Evolutionary conservation across 441 rosid species (phyloP).

Genomic region (Pelargonium citronellum): DNA sequence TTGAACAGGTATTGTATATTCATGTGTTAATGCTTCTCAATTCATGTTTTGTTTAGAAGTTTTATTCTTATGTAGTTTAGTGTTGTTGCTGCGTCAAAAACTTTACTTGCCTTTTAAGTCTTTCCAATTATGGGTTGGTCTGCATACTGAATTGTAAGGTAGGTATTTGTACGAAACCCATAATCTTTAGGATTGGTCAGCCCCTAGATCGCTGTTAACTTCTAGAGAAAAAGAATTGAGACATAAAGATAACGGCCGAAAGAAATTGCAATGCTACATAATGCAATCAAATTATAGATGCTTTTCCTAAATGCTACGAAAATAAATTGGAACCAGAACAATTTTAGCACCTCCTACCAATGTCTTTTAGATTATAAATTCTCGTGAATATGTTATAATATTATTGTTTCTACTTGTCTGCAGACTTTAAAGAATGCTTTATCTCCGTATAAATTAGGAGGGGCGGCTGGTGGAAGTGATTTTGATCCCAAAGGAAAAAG

Average conservation of each 20-base stretch:
- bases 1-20: constrained; percentile 66
- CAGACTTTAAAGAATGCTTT: constrained; percentile 96
- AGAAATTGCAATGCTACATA: background rate
- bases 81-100: constrained; percentile 7
- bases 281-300: constrained; percentile 3
- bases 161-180: constrained; percentile 6
- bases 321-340: constrained; percentile 1
- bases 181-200: constrained; percentile 7
- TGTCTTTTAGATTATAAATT: constrained; percentile 10
- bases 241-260: background rate
- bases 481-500: constrained; percentile 99
- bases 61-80: constrained; percentile 4
- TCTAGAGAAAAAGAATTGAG: constrained; percentile 1
- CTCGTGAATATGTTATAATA: constrained; percentile 9
- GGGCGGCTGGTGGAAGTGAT: constrained; percentile 99
- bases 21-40: constrained; percentile 14
- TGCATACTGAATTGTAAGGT: background rate
- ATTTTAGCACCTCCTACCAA: background rate
- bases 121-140: constrained; percentile 11
- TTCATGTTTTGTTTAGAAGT: constrained; percentile 3
- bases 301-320: constrained; percentile 16
- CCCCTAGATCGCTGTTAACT: background rate
- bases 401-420: constrained; percentile 16
- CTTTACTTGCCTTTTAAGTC: constrained; percentile 6
- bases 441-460: constrained; percentile 95